Conservation (phyloP, 2,329 filamentous ascomycete genomes). For the Nemania sp. region DNA sequence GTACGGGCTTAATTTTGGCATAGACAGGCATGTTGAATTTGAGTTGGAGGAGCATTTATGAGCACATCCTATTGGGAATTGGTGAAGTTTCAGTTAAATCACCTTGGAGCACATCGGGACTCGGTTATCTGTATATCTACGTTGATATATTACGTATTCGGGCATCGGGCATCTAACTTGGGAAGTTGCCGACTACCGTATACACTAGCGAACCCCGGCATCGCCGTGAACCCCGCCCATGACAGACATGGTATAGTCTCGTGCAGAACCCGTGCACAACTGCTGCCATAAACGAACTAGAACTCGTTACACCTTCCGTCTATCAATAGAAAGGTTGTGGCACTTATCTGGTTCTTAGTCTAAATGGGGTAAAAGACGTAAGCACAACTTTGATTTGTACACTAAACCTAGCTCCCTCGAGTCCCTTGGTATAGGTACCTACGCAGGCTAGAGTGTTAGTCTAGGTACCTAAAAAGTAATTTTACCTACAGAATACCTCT, state of each 20-base stretch:
- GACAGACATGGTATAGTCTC: constrained; percentile 7
- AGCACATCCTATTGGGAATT: background rate
- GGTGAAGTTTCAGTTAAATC: background rate
- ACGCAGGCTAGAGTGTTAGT: too few species aligned
- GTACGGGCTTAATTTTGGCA: background rate
- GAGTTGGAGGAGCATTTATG: background rate
- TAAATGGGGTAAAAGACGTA: background rate
- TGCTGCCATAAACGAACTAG: constrained; percentile 21
- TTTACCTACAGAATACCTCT: background rate
- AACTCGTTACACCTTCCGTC: background rate
- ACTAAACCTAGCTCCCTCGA: background rate
- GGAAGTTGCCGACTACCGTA: constrained; percentile 29
- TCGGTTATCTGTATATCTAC: background rate
- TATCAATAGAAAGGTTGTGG: background rate
- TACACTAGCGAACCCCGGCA: background rate
- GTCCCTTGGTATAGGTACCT: background rate
- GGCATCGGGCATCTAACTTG: constrained; percentile 34
- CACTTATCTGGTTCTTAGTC: background rate
- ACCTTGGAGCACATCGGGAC: background rate
- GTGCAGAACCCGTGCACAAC: too few species aligned
- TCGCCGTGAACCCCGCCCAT: constrained; percentile 1
- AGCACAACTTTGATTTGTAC: background rate
- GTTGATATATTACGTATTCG: constrained; percentile 3
- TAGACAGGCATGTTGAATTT: background rate
- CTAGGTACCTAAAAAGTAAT: too few species aligned